Evolutionary conservation across 441 rosid species (phyloP).

Genomic region (Gossypium gossypioides): DNA sequence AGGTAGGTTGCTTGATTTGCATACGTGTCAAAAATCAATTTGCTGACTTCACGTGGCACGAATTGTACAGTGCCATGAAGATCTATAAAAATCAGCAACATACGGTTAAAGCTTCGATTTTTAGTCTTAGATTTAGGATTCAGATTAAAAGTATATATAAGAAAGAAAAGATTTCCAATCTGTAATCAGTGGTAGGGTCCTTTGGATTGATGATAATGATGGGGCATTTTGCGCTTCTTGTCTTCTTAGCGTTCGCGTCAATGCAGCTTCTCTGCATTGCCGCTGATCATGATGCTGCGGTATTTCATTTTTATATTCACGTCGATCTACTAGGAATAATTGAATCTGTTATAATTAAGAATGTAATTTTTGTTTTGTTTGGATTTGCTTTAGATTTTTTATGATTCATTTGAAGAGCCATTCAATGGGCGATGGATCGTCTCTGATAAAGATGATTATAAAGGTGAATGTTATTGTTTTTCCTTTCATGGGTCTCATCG

Average conservation of each 20-base stretch:
- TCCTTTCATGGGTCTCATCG: background rate
- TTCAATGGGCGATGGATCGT: slow-evolving; percentile 80
- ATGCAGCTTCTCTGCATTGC: slow-evolving; percentile 38
- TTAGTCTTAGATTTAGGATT: background rate
- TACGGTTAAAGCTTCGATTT: background rate
- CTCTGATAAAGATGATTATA: slow-evolving; percentile 61
- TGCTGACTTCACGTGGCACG: slow-evolving; percentile 33
- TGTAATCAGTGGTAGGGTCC: slow-evolving; percentile 11
- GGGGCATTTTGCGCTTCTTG: slow-evolving; percentile 32
- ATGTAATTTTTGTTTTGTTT: background rate
- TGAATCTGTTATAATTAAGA: background rate
- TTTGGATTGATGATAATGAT: slow-evolving; percentile 20
- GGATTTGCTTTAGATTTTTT: slow-evolving; percentile 38
- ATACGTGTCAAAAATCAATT: slow-evolving; percentile 30
- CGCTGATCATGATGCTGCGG: slow-evolving; percentile 40
- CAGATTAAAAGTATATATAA: background rate
- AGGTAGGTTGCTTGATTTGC: background rate
- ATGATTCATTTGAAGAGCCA: slow-evolving; percentile 72
- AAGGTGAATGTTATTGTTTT: slow-evolving; percentile 30
- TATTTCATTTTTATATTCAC: background rate
- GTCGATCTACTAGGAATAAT: background rate
- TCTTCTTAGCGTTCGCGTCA: slow-evolving; percentile 38
- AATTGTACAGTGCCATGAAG: slow-evolving; percentile 6
- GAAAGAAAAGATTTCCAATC: background rate
- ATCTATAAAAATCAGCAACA: slow-evolving; percentile 18